Evolutionary conservation across 169 alveolate genomes (phyloP).

Genomic region (Plasmodium gallinaceum): DNA sequence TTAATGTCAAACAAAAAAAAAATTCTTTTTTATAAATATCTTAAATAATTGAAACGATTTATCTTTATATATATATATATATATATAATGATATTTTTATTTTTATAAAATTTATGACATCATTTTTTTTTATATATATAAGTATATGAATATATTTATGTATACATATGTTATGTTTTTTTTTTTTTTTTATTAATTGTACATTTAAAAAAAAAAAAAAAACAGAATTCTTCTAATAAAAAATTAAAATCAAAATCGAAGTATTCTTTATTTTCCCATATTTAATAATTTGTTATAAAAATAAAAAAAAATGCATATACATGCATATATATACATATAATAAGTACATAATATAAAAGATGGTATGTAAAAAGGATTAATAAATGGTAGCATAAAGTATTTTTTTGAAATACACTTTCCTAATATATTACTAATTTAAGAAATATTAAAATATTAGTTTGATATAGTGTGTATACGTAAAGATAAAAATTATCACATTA

Average conservation of each 20-base stretch:
- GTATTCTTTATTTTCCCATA: slow-evolving; percentile 3
- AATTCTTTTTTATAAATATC: neutral
- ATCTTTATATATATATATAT: neutral
- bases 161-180: neutral
- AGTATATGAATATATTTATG: neutral
- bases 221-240: neutral
- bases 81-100: neutral
- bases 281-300: slow-evolving; percentile 4
- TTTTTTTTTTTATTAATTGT: neutral
- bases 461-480: no score
- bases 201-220: slow-evolving; percentile 8
- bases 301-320: neutral
- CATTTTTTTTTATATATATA: neutral
- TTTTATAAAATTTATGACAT: neutral
- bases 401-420: no score
- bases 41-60: neutral
- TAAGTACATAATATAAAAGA: no score
- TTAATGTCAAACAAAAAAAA: neutral
- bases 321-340: no score
- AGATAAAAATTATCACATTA: no score
- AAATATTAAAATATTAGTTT: no score
- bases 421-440: no score
- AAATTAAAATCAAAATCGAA: neutral
- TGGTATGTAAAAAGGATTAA: no score
- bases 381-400: no score